Conservation (phyloP, 2,329 filamentous ascomycete genomes). For the Penicillium digitatum region DNA sequence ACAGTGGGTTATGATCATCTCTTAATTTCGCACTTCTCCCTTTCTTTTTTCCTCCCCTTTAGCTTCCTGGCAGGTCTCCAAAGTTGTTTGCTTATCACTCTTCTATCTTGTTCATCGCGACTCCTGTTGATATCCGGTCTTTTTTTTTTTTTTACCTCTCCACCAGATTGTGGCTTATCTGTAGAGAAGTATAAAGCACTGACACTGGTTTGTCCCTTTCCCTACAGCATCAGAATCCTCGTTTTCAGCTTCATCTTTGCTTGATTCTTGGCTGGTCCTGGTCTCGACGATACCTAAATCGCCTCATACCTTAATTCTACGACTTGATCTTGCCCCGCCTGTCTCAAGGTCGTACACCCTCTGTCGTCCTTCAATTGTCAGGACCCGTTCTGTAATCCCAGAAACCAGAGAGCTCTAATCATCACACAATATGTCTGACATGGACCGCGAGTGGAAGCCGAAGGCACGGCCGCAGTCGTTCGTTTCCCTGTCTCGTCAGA, state of each 20-base stretch:
- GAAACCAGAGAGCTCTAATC: not conserved
- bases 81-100: conserved; percentile 2
- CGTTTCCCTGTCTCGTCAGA: conserved; percentile 39
- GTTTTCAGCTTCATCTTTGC: not conserved
- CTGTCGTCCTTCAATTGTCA: not conserved
- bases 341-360: conserved; percentile 9
- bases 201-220: not conserved
- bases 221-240: not conserved
- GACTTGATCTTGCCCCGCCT: conserved; percentile 8
- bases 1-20: conserved; percentile 11
- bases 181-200: conserved; percentile 3
- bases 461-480: conserved; percentile 80
- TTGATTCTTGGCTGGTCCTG: conserved; percentile 32
- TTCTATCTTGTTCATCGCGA: not conserved
- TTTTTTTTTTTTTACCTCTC: not conserved
- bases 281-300: conserved; percentile 15
- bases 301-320: conserved; percentile 11
- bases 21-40: conserved; percentile 6
- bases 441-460: conserved; percentile 75
- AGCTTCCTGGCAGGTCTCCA: not conserved
- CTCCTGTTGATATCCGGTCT: conserved; percentile 1
- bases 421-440: conserved; percentile 51
- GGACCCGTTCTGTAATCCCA: not conserved
- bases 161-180: conserved; percentile 6
- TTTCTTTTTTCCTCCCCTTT: conserved; percentile 2